phyloP scores from a whole-genome alignment of 257 asterid species.

The Solanum piurae region DNA sequence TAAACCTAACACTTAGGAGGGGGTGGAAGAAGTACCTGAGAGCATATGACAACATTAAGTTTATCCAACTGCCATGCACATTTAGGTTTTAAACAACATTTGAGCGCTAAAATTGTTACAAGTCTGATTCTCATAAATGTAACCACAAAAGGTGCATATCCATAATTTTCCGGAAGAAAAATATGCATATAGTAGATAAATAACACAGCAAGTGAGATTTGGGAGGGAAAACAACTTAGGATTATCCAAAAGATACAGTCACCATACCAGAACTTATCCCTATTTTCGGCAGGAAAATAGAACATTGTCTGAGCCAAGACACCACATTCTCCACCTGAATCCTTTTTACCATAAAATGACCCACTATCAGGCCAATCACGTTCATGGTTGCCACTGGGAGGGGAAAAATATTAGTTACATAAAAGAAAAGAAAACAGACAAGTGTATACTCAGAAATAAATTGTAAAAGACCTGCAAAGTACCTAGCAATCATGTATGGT shows the following conservation, averaged over 20 bases:
- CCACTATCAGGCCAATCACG: slow-evolving; percentile 95
- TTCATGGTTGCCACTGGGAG: slow-evolving; percentile 88
- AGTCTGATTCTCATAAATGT: not conserved
- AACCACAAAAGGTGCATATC: not conserved
- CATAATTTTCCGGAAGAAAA: not conserved
- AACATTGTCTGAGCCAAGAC: slow-evolving; percentile 76
- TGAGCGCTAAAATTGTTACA: not conserved
- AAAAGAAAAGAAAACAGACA: not conserved
- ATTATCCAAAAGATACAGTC: not conserved
- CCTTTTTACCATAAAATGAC: slow-evolving; percentile 59
- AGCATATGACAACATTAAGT: no score
- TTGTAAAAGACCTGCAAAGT: not conserved
- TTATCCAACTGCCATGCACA: not conserved
- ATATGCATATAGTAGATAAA: not conserved
- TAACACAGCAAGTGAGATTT: not conserved
- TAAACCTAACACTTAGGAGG: not conserved
- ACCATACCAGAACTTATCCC: slow-evolving; percentile 80
- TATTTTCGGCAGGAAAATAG: slow-evolving; percentile 79
- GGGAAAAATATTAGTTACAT: not conserved
- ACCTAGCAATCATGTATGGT: slow-evolving; percentile 98
- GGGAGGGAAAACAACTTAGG: not conserved
- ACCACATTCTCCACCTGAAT: slow-evolving; percentile 98
- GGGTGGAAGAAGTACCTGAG: no score
- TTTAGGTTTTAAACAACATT: not conserved
- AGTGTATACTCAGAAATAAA: not conserved